Evolutionary conservation across 2,329 filamentous ascomycete species (phyloP), one percentile per base, ranked within the genome.

Genomic region (Microcyclosporella mali): DNA sequence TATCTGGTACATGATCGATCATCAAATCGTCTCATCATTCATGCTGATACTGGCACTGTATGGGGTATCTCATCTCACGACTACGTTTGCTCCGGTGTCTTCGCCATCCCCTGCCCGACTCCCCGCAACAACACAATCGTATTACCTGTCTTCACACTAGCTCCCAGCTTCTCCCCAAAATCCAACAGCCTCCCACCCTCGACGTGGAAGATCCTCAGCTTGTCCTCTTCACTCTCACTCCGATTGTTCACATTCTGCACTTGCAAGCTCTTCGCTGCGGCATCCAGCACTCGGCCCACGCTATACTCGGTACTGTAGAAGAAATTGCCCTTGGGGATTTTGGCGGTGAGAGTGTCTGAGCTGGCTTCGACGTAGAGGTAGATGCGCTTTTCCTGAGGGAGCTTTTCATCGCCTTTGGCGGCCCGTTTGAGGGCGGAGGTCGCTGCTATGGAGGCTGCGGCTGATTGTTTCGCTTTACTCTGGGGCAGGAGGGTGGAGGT

Each of bases 301-400:
- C 84, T 90, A 88, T 88, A 97, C 45, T 94, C 85, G 55, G 59
- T 60, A 28, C 62, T 68, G 57, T 73, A 74, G 58, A 67, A 74
- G 60, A 73, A 73, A 35, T 66, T 68, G 14, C 70, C 71, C 1
- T 67, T 84, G 3, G 89, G 88, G 33, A 85, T 81, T 64, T 94
- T 94, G 6, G 85, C 80, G 40, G 81, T 85, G 1, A 88, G 83
- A 0, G 88, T 94, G 57, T 87, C 85, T 8, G 86, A 85, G 58
- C 89, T 88, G 0, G 90, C 92, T 62, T 97, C 90, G 14, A 95
- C 86, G 60, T 85, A 82, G 1, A 98, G 61, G 61, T 97, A 97
- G 1, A 98, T 69, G n/a, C 92, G 73, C 70, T 94, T 94, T 51
- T 95, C 88, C 0, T 72, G 65, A 0, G 88, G 73, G 0, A 95